Evolutionary conservation across 2,329 filamentous ascomycete genomes (phyloP).

Genomic region (Atkinsonella texensis): DNA sequence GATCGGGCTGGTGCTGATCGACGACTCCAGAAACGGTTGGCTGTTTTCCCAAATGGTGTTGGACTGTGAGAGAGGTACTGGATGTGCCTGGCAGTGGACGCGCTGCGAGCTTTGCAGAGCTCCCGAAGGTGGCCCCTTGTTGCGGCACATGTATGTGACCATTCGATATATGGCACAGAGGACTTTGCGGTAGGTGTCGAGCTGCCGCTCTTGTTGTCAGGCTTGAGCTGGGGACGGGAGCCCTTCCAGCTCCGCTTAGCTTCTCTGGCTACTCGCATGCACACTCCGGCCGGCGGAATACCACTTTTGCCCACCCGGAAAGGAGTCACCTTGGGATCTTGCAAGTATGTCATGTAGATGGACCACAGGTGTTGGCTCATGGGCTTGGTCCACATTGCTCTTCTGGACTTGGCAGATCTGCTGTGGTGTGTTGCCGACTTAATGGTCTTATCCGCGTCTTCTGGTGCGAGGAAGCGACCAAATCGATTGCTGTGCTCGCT

Average conservation of each 20-base stretch:
- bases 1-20: slow-evolving; percentile 34
- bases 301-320: slow-evolving; percentile 51
- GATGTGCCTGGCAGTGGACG: slow-evolving; percentile 29
- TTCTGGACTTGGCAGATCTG: slow-evolving; percentile 25
- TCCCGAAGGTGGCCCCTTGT: slow-evolving; percentile 51
- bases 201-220: slow-evolving; percentile 36
- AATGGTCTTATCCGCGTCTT: slow-evolving; percentile 21
- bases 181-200: slow-evolving; percentile 41
- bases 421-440: slow-evolving; percentile 9
- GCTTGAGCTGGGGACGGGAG: slow-evolving; percentile 28
- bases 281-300: slow-evolving; percentile 53
- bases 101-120: slow-evolving; percentile 45
- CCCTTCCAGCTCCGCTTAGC: slow-evolving; percentile 57
- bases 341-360: slow-evolving; percentile 51
- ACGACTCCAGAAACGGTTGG: slow-evolving; percentile 37
- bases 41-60: slow-evolving; percentile 41
- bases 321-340: slow-evolving; percentile 56
- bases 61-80: slow-evolving; percentile 40
- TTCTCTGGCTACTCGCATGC: slow-evolving; percentile 51
- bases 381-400: slow-evolving; percentile 49
- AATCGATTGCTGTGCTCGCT: slow-evolving; percentile 16
- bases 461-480: slow-evolving; percentile 13
- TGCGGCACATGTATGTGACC: slow-evolving; percentile 52
- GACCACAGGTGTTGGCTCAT: slow-evolving; percentile 57
- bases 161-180: slow-evolving; percentile 39